Base-by-base conservation (phyloP, 495 filamentous ascomycete species). In the Tuber brumale region DNA sequence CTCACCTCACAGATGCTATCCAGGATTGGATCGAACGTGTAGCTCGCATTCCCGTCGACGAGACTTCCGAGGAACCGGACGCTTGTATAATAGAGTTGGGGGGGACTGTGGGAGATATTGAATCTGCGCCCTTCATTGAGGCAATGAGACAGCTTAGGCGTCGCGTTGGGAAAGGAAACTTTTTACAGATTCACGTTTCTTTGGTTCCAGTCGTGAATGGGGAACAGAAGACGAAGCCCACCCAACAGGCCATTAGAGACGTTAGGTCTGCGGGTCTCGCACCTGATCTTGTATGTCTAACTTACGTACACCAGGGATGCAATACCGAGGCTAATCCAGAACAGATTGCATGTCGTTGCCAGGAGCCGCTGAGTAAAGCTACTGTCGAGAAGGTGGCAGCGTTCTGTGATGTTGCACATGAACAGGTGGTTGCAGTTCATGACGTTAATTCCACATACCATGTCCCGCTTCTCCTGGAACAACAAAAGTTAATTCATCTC, bases 201-300 rank as follows among this genome's bases (percentile, higher is more conserved):
- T 90, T 92, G 70, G 89, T 97, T 31, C 94, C 94, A 0, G 85
- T 94, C 5, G 84, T 90, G 51, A 83, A 89, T 71, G 89, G 91
- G n/a, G 95, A 98, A 86, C 89, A 95, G 85, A 99, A 98, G 90
- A 97, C 94, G 21, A 99, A 99, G 85, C 95, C 95, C 1, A 98
- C 95, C 0, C 95, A 98, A 83, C 88, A 91, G 77, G 93, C 95
- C 48, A 94, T 97, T 83, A 91, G 90, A 79, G 89, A 92, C 77
- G 91, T 92, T 57, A 88, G 94, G 70, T 83, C 82, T 77, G 90
- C 91, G 78, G 95, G 95, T 80, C 83, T 99, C 74, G 90, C 89
- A 75, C 95, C 95, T 18, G 95, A 99, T 84, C 84, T 97, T 80
- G 88, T 91, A 83, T 75, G 87, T 83, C 76, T 66, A 27, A 35